Evolutionary conservation across 2,329 filamentous ascomycete genomes (phyloP), one percentile per base, ranked within the genome.

Genomic region (Diplodia scrobiculata): DNA sequence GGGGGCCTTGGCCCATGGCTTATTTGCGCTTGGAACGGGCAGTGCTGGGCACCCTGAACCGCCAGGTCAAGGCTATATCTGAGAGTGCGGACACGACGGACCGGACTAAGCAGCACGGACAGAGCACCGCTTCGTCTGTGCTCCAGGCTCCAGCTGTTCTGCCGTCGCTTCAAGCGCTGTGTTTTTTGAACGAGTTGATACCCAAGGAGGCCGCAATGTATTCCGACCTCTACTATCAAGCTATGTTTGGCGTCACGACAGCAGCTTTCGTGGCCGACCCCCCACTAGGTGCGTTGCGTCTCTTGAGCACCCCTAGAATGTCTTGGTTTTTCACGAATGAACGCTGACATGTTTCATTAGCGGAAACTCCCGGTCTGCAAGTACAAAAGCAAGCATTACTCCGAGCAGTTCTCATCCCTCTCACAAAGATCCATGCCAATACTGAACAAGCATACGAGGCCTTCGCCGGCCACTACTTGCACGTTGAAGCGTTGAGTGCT

Each of bases 11-110:
- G 81, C 73, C 75, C 17, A 70, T 71, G 25, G 76, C 78, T 66
- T 82, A 82, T 67, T 69, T 79, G 52, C 74, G 75, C 51, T 71
- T 83, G 25, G 73, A 79, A 67, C 74, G 69, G 63, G 74, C 80
- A 47, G 73, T 81, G 53, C 67, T 80, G 38, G 70, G 71, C 32
- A 71, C 73, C 7, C 65, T 79, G 60, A 72, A 74, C 34, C 72
- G 71, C 17, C 70, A 69, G 64, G 66, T 66, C 32, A 71, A 69
- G 27, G 38, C 54, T 2, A 52, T 65, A 25, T 47, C 38, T 32
- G 14, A 41, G 10, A 53, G 67, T 1, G 67, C 65, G 13, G 65
- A 67, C 10, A 69, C 68, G 66, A 66, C 71, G 17, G 67, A 67
- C 5, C 68, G 67, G 19, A 60, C 21, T 9, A 34, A 48, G 13